These are phyloP conservation scores for Penicillium griseofulvum DNA, from an alignment of 2,329 filamentous ascomycete genomes.

Conservation along the genomic window DNA sequence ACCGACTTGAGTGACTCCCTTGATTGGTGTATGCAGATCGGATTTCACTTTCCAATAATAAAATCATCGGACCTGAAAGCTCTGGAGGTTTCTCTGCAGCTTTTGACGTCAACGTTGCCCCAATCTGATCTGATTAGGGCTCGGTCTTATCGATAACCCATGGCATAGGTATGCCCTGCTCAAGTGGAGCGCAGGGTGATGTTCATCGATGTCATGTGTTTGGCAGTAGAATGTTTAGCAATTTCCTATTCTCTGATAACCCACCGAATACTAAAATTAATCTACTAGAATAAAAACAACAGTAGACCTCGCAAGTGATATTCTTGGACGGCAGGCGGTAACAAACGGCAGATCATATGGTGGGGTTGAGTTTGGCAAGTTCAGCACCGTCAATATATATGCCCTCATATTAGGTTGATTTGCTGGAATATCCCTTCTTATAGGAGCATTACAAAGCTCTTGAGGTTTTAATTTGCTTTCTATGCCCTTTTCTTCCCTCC, in stretches of 20 bases:
- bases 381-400: background rate
- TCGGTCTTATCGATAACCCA: background rate
- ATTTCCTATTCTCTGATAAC: accelerated
- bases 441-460: background rate
- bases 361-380: constrained; percentile 4
- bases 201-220: too few species aligned
- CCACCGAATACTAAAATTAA: background rate
- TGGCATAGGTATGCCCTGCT: background rate
- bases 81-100: background rate
- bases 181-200: background rate
- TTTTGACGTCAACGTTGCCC: background rate
- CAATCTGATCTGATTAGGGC: constrained; percentile 7
- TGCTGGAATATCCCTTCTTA: background rate
- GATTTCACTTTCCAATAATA: background rate
- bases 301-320: background rate
- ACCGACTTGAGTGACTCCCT: background rate
- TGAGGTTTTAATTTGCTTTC: background rate
- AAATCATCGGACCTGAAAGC: background rate
- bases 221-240: background rate
- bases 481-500: too few species aligned
- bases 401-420: background rate
- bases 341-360: constrained; percentile 15
- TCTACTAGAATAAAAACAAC: too few species aligned
- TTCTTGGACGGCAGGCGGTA: constrained; percentile 8
- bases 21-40: background rate